A percentile compares a stretch with the other conserved stretches of the same genome.
Conservation (phyloP, 2,329 filamentous ascomycete genomes). For the Hymenoscyphus repandus region DNA sequence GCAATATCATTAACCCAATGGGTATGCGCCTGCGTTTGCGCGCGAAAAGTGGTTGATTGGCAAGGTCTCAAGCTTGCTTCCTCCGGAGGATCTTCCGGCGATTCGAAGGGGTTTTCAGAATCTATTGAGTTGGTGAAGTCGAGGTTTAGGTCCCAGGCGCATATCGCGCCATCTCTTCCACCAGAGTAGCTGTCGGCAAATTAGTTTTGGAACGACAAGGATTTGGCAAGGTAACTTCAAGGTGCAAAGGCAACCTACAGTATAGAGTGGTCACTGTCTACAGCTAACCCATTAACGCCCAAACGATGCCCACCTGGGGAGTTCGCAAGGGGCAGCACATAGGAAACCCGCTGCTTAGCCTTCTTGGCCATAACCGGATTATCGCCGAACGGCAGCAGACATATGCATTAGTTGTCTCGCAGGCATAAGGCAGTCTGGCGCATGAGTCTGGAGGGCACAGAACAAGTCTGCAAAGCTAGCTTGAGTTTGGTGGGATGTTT, state of each 20-base stretch:
- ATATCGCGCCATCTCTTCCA: slow-evolving; percentile 90
- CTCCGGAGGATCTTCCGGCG: slow-evolving; percentile 26
- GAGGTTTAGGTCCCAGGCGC: slow-evolving; percentile 86
- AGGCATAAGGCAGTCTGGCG: background rate
- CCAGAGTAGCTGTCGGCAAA: slow-evolving; percentile 76
- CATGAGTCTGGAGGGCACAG: background rate
- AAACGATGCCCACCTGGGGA: slow-evolving; percentile 81
- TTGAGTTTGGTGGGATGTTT: too few relatives aligned
- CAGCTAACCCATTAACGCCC: slow-evolving; percentile 89
- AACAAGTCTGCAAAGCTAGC: background rate
- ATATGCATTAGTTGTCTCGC: slow-evolving; percentile 1
- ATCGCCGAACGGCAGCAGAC: slow-evolving; percentile 4
- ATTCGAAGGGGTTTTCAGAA: slow-evolving; percentile 28
- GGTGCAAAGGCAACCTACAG: slow-evolving; percentile 50
- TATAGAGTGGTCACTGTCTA: slow-evolving; percentile 77
- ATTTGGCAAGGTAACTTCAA: background rate
- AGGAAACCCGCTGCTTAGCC: slow-evolving; percentile 65
- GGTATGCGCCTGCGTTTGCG: slow-evolving; percentile 65
- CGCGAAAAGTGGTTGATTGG: slow-evolving; percentile 51
- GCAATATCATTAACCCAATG: slow-evolving; percentile 76
- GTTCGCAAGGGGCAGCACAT: slow-evolving; percentile 69
- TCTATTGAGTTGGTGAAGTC: slow-evolving; percentile 43
- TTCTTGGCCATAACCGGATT: slow-evolving; percentile 44
- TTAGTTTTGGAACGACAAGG: slow-evolving; percentile 11
- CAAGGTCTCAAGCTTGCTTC: slow-evolving; percentile 35